A percentile compares a stretch with the other conserved stretches of the same genome.
phyloP scores from a whole-genome alignment of 2,329 filamentous ascomycete genomes.

The Pyrenophora seminiperda region DNA sequence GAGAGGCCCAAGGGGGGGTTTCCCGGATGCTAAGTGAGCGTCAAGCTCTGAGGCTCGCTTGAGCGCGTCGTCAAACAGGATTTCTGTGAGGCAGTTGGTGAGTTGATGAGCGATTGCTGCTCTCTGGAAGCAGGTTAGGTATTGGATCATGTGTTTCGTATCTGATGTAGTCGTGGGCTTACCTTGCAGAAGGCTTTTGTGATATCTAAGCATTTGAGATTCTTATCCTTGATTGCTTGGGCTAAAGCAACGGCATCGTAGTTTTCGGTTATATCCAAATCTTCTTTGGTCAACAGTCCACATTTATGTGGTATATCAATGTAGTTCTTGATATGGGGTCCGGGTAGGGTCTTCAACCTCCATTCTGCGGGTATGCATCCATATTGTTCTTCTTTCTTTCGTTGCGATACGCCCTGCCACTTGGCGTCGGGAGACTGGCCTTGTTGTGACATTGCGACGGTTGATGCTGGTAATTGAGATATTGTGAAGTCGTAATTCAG shows the following conservation, averaged over 20 bases:
- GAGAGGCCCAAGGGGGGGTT: constrained; percentile 51
- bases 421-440: constrained; percentile 17
- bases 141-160: background rate
- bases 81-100: constrained; percentile 51
- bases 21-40: constrained; percentile 46
- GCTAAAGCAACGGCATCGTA: constrained; percentile 54
- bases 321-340: constrained; percentile 33
- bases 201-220: constrained; percentile 48
- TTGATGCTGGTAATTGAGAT: background rate
- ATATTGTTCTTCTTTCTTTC: constrained; percentile 51
- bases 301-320: constrained; percentile 59
- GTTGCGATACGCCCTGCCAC: constrained; percentile 50
- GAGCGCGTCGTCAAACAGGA: constrained; percentile 46
- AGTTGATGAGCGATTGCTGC: constrained; percentile 56
- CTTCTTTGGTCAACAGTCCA: constrained; percentile 57
- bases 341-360: constrained; percentile 42
- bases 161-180: background rate
- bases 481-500: background rate
- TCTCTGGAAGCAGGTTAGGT: constrained; percentile 34
- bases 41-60: constrained; percentile 47
- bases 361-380: constrained; percentile 53
- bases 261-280: constrained; percentile 62
- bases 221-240: constrained; percentile 41
- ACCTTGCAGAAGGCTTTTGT: constrained; percentile 53
- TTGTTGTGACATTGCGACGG: constrained; percentile 20